Base-by-base conservation (phyloP, 164 flowering plant species). In the Magnolia officinalis region DNA sequence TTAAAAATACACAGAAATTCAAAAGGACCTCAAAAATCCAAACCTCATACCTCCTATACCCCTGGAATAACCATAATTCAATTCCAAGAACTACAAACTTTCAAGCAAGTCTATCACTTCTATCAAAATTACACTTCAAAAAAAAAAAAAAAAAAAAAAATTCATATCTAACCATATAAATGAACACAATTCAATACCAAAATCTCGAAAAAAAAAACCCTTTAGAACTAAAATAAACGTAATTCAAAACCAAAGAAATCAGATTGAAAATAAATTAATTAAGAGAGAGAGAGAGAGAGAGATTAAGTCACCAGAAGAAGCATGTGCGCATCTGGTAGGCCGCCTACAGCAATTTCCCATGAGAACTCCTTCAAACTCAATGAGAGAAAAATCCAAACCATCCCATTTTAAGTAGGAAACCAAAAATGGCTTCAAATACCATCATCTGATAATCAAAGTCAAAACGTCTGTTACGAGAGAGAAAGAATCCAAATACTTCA, bases 261-360 rank as follows among this genome's bases (percentile, higher is more conserved):
- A 55, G 18, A 55, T 6, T 10, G 6, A 55, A 55, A 55, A 58
- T 14, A 24, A 70, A 19, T 18, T 1, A 11, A 37, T 45, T 67
- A 1, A 9, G 18, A 26, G 29, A 26, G 29, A 26, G 29, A 26
- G 29, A 26, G 29, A 26, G 29, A 26, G 29, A 26, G 29, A 26
- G 29, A 26, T 0, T 6, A 29, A 67, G 21, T 9, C n/a, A 55
- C 18, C 21, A 72, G 9, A 29, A 67, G 72, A 84, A 78, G 82
- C 87, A 82, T 87, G 92, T 63, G 83, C 87, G 55, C 77, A 81
- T 81, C 81, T 83, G 65, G 81, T 85, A 73, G 89, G 78, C 31
- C 76, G 73, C 31, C 72, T 64, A 19, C 52, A 81, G 73, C 87
- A 86, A 72, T 82, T 86, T 50, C 91, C 91, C 91, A 89, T 89